Evolutionary conservation across 148 eudicot genomes (phyloP).

Genomic region (Mesembryanthemum crystallinum): DNA sequence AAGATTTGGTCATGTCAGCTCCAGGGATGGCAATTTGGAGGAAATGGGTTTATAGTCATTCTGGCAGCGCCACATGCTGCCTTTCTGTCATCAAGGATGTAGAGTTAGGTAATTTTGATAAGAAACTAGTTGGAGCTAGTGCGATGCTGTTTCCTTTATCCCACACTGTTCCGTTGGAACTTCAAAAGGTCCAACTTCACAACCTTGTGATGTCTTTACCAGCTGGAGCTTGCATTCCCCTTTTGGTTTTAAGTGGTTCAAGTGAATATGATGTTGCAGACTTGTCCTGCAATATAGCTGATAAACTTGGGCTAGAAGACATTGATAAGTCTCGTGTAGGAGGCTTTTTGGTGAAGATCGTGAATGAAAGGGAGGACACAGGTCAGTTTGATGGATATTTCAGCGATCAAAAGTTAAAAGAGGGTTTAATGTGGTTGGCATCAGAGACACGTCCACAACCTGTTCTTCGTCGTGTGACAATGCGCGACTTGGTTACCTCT

Average conservation of each 20-base stretch:
- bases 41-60: slow-evolving; percentile 48
- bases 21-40: slow-evolving; percentile 80
- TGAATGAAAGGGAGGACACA: slow-evolving; percentile 37
- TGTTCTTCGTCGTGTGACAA: slow-evolving; percentile 40
- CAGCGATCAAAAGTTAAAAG: slow-evolving; percentile 63
- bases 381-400: slow-evolving; percentile 54
- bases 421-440: slow-evolving; percentile 82
- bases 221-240: slow-evolving; percentile 60
- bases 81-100: slow-evolving; percentile 62
- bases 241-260: slow-evolving; percentile 53
- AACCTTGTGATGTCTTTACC: slow-evolving; percentile 56
- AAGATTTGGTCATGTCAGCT: slow-evolving; percentile 52
- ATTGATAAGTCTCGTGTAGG: slow-evolving; percentile 57
- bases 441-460: slow-evolving; percentile 60
- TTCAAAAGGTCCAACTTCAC: slow-evolving; percentile 59
- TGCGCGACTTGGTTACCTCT: slow-evolving; percentile 52
- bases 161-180: slow-evolving; percentile 53
- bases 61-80: slow-evolving; percentile 43
- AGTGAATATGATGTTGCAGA: slow-evolving; percentile 28
- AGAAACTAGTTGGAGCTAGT: slow-evolving; percentile 50
- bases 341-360: slow-evolving; percentile 37
- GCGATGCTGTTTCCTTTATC: slow-evolving; percentile 64
- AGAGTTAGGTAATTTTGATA: slow-evolving; percentile 35
- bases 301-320: slow-evolving; percentile 54
- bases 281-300: slow-evolving; percentile 34